Evolutionary conservation across 352 stramenopile species (phyloP), one percentile per base, ranked within the genome.

Genomic region (Phytophthora macrochlamydospora): DNA sequence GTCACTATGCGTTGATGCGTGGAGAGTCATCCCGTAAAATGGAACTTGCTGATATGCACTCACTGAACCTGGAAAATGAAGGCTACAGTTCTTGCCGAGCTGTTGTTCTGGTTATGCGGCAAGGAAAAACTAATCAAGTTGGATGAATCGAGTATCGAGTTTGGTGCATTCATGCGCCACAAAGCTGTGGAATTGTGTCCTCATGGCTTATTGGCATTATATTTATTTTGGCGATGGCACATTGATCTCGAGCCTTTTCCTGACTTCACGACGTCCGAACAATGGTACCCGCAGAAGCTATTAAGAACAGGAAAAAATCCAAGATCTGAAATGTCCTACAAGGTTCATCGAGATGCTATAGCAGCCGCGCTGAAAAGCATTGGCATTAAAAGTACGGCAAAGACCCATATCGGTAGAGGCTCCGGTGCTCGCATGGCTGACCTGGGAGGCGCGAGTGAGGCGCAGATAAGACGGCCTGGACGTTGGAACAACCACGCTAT

Each of bases 111-210:
- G 24, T 67, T 9, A 61, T 67, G 32, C n/a, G 35, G 14, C 44
- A 67, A 45, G 60, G 51, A 4, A 67, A n/a, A 54, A 61, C 59
- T 3, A 67, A 56, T 44, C 51, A 67, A 33, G 33, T 67, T 12
- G 50, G 43, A 5, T 14, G 32, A 2, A 53, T 60, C 45, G 51
- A n/a, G n/a, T n/a, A n/a, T n/a, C n/a, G n/a, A 67, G 31, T 29
- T 60, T 12, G 59, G 42, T 6, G 43, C 42, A 4, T 61, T 43
- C 38, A 51, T 67, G 28, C 51, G 51, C 8, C 56, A 61, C 38
- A 67, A 51, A 12, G 13, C 29, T 33, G 57, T 45, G 33, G 18
- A 44, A 11, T 58, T 65, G 8, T 56, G 51, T 12, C 59, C 51
- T 28, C 59, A 56, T 8, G 32, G 30, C 13, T 12, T 38, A 7